Evolutionary conservation across 768 basidiomycete species (phyloP).

Genomic region (Termitomyces sp.): DNA sequence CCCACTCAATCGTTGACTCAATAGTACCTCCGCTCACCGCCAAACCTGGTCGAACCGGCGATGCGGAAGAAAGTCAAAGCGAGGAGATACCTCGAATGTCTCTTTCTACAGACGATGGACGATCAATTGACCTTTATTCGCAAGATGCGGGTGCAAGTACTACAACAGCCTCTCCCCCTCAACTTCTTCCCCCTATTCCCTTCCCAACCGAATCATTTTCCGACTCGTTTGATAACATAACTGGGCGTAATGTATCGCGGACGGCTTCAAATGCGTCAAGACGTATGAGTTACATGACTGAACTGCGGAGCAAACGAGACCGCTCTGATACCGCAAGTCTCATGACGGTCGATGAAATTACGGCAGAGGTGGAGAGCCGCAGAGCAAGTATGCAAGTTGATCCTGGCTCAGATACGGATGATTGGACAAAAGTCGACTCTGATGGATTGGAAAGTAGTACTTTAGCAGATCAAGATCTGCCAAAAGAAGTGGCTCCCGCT

Average conservation of each 20-base stretch:
- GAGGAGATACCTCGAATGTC: slow-evolving; percentile 72
- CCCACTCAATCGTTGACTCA: slow-evolving; percentile 47
- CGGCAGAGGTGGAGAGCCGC: slow-evolving; percentile 85
- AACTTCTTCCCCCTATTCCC: slow-evolving; percentile 73
- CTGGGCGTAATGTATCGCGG: slow-evolving; percentile 39
- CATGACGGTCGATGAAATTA: slow-evolving; percentile 97
- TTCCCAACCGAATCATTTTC: slow-evolving; percentile 78
- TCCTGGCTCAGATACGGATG: slow-evolving; percentile 50
- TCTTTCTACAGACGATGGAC: slow-evolving; percentile 70
- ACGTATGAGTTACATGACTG: slow-evolving; percentile 79
- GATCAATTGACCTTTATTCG: slow-evolving; percentile 56
- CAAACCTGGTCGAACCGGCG: slow-evolving; percentile 25
- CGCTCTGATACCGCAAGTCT: slow-evolving; percentile 86
- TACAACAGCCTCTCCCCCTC: slow-evolving; percentile 36
- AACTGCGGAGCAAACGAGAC: slow-evolving; percentile 79
- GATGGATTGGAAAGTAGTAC: slow-evolving; percentile 36
- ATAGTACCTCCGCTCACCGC: slow-evolving; percentile 39
- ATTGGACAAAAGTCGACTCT: slow-evolving; percentile 72
- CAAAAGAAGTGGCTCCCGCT: slow-evolving; percentile 45
- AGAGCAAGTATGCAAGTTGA: slow-evolving; percentile 48
- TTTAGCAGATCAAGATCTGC: slow-evolving; percentile 35
- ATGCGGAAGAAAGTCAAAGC: slow-evolving; percentile 6
- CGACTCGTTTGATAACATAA: slow-evolving; percentile 67
- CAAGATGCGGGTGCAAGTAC: slow-evolving; percentile 34
- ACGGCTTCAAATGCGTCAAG: slow-evolving; percentile 51